Evolutionary conservation across 257 asterid genomes (phyloP).

Genomic region (Gardenia jasminoides): DNA sequence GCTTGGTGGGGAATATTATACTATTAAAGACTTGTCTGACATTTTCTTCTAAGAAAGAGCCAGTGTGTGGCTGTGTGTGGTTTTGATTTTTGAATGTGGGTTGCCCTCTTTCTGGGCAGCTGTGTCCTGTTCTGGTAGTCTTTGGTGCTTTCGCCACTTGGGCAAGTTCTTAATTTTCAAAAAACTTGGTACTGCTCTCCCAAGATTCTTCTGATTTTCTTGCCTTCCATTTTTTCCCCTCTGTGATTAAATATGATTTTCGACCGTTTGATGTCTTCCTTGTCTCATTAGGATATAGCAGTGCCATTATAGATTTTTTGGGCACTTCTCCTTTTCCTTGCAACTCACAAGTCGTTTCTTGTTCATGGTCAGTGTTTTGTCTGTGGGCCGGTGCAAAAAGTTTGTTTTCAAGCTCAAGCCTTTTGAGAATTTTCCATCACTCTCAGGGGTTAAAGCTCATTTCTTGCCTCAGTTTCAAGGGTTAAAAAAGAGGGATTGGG

Average conservation of each 20-base stretch:
- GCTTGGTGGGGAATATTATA: neutral
- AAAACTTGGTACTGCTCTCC: conserved; percentile 10
- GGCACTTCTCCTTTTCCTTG: neutral
- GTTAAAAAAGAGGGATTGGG: neutral
- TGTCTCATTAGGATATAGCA: conserved; percentile 14
- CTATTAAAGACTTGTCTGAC: conserved; percentile 34
- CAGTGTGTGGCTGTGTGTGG: neutral
- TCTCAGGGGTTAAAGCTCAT: neutral
- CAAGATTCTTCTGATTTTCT: conserved; percentile 20
- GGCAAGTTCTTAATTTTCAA: conserved; percentile 27
- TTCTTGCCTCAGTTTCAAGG: neutral
- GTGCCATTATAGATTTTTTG: conserved; percentile 16
- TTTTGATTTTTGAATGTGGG: conserved; percentile 40
- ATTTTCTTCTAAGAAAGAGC: conserved; percentile 35
- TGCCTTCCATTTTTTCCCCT: conserved; percentile 9
- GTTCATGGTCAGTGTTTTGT: neutral
- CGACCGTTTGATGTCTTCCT: conserved; percentile 38
- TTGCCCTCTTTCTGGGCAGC: conserved; percentile 20
- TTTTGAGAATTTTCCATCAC: conserved; percentile 10
- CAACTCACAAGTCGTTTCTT: conserved; percentile 2
- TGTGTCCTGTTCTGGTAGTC: conserved; percentile 30
- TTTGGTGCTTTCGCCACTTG: conserved; percentile 18
- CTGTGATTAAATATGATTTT: conserved; percentile 10
- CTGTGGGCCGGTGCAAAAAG: neutral
- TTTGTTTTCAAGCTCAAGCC: conserved; percentile 2